A percentile compares a stretch with the other conserved stretches of the same genome.
Conservation (phyloP, 2,329 filamentous ascomycete species). For the Ophiosphaerella korrae region DNA sequence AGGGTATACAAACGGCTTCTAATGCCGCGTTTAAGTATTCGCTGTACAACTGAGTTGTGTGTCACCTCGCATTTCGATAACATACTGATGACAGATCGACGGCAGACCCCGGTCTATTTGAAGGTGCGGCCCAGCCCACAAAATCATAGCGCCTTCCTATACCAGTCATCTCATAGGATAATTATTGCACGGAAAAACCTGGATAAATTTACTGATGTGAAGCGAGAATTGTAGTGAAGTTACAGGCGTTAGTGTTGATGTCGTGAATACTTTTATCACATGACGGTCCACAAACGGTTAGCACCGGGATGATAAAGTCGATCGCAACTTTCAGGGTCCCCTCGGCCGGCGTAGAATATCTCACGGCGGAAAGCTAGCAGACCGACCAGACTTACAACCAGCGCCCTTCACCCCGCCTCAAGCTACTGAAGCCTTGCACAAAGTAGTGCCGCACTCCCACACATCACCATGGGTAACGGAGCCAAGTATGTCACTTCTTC, state of each 20-base stretch:
- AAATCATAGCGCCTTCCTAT: constrained; percentile 4
- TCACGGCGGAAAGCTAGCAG: background rate
- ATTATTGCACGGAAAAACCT: too few species aligned
- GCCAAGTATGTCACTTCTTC: constrained; percentile 35
- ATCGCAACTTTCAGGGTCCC: background rate
- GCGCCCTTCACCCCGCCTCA: constrained; percentile 24
- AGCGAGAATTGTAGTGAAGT: too few species aligned
- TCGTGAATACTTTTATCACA: constrained; percentile 9
- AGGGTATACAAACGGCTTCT: background rate
- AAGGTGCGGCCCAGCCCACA: background rate
- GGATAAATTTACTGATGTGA: too few species aligned
- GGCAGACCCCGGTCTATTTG: background rate
- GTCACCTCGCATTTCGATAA: constrained; percentile 10
- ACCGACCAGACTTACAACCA: constrained; percentile 18
- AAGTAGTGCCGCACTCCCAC: constrained; percentile 3
- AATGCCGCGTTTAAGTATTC: constrained; percentile 7
- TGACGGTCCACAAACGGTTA: constrained; percentile 20
- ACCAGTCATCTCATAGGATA: background rate
- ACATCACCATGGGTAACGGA: constrained; percentile 44
- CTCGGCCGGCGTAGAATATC: constrained; percentile 5
- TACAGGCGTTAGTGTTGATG: background rate
- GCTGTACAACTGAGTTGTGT: constrained; percentile 6
- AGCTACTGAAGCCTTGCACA: constrained; percentile 32
- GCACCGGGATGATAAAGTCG: constrained; percentile 13
- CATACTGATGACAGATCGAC: constrained; percentile 8